Evolutionary conservation across 768 basidiomycete genomes (phyloP).

Genomic region (Boletus vinaceobasis): DNA sequence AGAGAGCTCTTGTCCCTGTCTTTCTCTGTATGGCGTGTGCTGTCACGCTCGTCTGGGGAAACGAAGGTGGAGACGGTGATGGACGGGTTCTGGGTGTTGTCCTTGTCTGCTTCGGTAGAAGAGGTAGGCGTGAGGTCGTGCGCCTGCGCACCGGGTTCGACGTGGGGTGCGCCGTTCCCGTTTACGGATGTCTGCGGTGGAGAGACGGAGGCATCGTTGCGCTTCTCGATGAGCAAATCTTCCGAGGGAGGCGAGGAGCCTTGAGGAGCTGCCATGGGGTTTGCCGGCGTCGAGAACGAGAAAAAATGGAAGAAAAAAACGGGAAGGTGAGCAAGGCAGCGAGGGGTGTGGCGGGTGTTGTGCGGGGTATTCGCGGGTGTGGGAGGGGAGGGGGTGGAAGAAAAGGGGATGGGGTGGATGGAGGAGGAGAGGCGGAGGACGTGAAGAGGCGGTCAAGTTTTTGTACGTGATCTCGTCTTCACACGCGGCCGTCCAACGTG

Average conservation of each 20-base stretch:
- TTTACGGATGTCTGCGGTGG: slow-evolving; percentile 21
- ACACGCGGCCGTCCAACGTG: slow-evolving; percentile 26
- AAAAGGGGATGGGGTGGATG: neutral
- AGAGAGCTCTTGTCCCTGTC: slow-evolving; percentile 49
- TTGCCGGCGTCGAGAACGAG: neutral
- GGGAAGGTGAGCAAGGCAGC: neutral
- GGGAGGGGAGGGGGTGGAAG: slow-evolving; percentile 10
- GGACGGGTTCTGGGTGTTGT: slow-evolving; percentile 34
- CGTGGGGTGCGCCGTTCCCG: slow-evolving; percentile 24
- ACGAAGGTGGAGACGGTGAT: slow-evolving; percentile 33
- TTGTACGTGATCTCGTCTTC: slow-evolving; percentile 32
- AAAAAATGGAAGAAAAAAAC: neutral
- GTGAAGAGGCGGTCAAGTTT: slow-evolving; percentile 21
- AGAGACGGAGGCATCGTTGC: slow-evolving; percentile 13
- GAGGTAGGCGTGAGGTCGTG: slow-evolving; percentile 30
- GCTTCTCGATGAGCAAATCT: slow-evolving; percentile 21
- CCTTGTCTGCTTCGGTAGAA: slow-evolving; percentile 36
- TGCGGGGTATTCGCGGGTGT: slow-evolving; percentile 31
- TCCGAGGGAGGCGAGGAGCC: slow-evolving; percentile 15
- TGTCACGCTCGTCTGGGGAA: slow-evolving; percentile 33
- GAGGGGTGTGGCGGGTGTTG: neutral
- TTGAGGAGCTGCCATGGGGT: slow-evolving; percentile 25
- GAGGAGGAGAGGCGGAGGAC: slow-evolving; percentile 19
- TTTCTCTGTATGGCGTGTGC: slow-evolving; percentile 30
- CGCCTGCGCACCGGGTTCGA: slow-evolving; percentile 24